Conservation (phyloP, 1,284 basidiomycete species). For the Phylloporus sp. region DNA sequence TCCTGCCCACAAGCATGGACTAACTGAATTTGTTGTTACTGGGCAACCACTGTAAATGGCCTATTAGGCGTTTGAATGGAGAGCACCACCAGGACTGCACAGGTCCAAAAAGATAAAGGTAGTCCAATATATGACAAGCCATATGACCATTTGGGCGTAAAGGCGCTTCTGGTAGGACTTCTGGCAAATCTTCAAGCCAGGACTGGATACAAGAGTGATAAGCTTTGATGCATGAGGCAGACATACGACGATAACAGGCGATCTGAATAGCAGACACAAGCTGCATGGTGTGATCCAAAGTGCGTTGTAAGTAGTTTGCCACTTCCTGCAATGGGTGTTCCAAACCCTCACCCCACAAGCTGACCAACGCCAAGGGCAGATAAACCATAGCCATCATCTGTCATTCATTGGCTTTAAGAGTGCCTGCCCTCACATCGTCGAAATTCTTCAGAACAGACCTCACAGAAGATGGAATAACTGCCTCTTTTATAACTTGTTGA, state of each 20-base stretch:
- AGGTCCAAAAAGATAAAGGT: constrained; percentile 17
- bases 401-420: constrained; percentile 45
- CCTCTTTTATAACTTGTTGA: background rate
- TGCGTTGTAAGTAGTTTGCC: background rate
- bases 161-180: constrained; percentile 1
- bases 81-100: constrained; percentile 19
- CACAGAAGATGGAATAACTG: background rate
- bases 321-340: background rate
- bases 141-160: constrained; percentile 9
- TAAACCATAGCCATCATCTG: constrained; percentile 39
- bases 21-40: background rate
- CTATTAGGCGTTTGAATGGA: background rate
- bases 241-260: constrained; percentile 17
- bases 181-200: background rate
- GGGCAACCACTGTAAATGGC: background rate
- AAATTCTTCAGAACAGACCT: constrained; percentile 40
- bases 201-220: background rate
- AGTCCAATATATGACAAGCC: constrained; percentile 14
- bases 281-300: constrained; percentile 9
- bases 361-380: constrained; percentile 39
- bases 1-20: background rate
- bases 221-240: background rate
- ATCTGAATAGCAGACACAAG: constrained; percentile 19
- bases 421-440: constrained; percentile 36
- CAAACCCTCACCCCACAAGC: constrained; percentile 9